Base-by-base conservation (phyloP, 2,329 filamentous ascomycete species). In the Periconia sp. region DNA sequence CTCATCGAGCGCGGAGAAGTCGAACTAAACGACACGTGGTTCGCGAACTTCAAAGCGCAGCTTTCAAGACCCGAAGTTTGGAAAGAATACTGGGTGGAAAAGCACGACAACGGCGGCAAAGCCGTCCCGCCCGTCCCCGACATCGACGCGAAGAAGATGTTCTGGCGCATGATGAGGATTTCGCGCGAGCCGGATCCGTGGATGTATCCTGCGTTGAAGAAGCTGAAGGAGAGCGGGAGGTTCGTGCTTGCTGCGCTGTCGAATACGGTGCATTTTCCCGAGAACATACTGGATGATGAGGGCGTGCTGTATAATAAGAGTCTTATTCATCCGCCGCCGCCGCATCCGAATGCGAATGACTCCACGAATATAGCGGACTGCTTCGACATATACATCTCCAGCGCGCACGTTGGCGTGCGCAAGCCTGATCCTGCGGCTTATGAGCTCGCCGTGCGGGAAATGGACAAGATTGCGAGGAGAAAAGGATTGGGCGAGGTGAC, bases 401-500 rank as follows among this genome's bases (percentile, higher is more conserved):
- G 86, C 1, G 92, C 92, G 1, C 91, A 95, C 61, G 85, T 92
- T 0, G 91, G 92, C 0, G 76, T 96, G 54, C 78, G 94, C 40
- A 99, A 97, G 62, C 94, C 94, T 0, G 88, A 96, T 55, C 82
- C 85, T 0, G 78, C 77, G 39, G 92, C 96, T 40, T 99, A 97
- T 59, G 74, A 84, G 54, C 76, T 88, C 51, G 86, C 92, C 0
- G 67, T 96, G 33, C 69, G 78, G 41, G 78, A 82, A 55, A 76
- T 94, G 52, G 78, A 88, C 57, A 77, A 81, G 48, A 83, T 82
- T 53, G 83, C 85, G 1, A 77, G 73, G 61, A 69, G 74, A 17
- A 83, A 82, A 66, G 73, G 77, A 4, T 69, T 67, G 12, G 70
- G 73, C 5, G 74, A 78, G 0, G 75, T 95, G 7, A 68, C 73